Evolutionary conservation across 805 yeast species (phyloP), one percentile per base, ranked within the genome.

Genomic region (Wickerhamiella slavikovae): DNA sequence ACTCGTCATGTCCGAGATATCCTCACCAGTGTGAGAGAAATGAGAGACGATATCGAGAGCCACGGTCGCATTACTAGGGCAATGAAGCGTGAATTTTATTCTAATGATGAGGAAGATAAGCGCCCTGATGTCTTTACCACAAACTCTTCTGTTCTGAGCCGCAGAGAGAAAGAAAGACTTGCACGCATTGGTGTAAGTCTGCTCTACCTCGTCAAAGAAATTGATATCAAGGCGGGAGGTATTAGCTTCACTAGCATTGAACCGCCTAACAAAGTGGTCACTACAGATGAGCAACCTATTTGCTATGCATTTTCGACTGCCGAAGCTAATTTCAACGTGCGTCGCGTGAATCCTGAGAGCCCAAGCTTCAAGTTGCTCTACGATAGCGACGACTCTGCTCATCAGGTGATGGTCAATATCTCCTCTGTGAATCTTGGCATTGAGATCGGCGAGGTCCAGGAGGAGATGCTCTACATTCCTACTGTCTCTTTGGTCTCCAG

Each of bases 311-410:
- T 36, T 22, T 35, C 45, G 14, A 44, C 49, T 30, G 44, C 50
- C 27, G 60, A 57, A 32, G 23, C 54, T 29, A 38, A 43, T 11
- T 33, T 56, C 22, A 58, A 53, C 29, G 27, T 55, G 15, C 41
- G 58, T 27, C 42, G 60, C 4, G 45, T 55, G 37, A 55, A 50
- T 33, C 47, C 60, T 5, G 38, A 41, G 21, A 49, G 50, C 29
- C 55, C 60, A 8, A 58, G 57, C 1, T 57, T 55, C 40, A 44
- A 51, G 36, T 42, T 56, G 35, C 36, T 44, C 22, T 56, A 51
- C 34, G 41, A 41, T 6, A 33, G 35, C 17, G 42, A 35, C 14
- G 58, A 52, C 23, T 33, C 42, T n/a, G 59, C 60, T 3, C 61
- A 56, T 35, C 61, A 56, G 38, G 48, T 53, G 7, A 41, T 52